Conservation (phyloP, 148 eudicot species). For the Vaccinium vitisidaea region DNA sequence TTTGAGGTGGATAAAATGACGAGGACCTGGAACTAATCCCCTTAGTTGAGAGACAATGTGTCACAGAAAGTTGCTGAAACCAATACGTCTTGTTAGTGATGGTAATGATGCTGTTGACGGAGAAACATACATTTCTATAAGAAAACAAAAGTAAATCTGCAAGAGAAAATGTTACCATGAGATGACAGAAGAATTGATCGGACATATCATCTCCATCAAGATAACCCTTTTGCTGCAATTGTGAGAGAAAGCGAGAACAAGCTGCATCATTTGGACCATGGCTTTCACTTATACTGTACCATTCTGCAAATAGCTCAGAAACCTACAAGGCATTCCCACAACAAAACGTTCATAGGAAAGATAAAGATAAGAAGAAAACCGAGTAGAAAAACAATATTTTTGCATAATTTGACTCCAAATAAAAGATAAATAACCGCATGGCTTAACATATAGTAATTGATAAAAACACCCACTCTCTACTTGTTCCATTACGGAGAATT, state of each 20-base stretch:
- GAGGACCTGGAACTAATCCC: conserved; percentile 40
- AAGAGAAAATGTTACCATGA: conserved; percentile 41
- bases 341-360: background rate
- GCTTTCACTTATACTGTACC: conserved; percentile 69
- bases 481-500: background rate
- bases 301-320: conserved; percentile 64
- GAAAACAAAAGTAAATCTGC: background rate
- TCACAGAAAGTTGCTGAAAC: conserved; percentile 74
- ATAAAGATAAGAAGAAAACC: conserved; percentile 9
- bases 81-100: background rate
- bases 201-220: conserved; percentile 81
- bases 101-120: background rate
- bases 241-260: conserved; percentile 47
- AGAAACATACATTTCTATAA: background rate
- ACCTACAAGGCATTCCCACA: conserved; percentile 40
- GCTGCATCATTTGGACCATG: conserved; percentile 67
- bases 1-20: conserved; percentile 52
- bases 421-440: background rate
- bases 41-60: conserved; percentile 70
- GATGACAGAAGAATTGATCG: conserved; percentile 69
- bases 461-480: background rate
- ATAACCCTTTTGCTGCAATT: conserved; percentile 68
- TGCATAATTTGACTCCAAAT: background rate
- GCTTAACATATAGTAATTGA: background rate
- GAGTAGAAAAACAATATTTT: background rate